These are phyloP conservation scores for Aspergillus transmontanensis DNA, from an alignment of 2,329 filamentous ascomycete genomes.

Conservation along the genomic window DNA sequence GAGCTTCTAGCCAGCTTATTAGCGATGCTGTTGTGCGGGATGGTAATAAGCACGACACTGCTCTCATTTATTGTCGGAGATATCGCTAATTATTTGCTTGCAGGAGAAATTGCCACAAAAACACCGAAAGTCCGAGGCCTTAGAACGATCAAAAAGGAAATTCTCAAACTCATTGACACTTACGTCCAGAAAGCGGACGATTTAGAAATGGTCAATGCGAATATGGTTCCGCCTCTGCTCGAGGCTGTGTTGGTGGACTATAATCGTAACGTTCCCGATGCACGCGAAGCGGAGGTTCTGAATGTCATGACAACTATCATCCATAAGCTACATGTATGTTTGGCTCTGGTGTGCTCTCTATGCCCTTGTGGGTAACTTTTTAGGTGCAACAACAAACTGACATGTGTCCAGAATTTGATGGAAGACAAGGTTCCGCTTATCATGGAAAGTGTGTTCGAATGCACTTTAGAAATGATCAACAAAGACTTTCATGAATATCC, in stretches of 20 bases:
- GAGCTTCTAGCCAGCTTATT: constrained; percentile 92
- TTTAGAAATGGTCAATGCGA: constrained; percentile 85
- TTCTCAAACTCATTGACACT: constrained; percentile 95
- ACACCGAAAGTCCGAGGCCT: constrained; percentile 95
- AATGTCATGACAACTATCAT: constrained; percentile 98
- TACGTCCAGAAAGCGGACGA: constrained; percentile 99
- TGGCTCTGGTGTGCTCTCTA: constrained; percentile 16
- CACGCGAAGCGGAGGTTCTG: constrained; percentile 92
- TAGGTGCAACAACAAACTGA: constrained; percentile 30
- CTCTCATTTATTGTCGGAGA: neutral
- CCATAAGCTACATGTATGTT: constrained; percentile 88
- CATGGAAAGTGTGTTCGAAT: constrained; percentile 98
- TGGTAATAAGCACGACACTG: constrained; percentile 55
- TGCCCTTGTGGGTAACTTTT: neutral
- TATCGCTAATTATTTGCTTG: neutral
- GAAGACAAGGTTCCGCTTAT: constrained; percentile 96
- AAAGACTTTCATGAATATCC: constrained; percentile 99
- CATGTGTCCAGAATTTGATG: constrained; percentile 73
- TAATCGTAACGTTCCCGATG: constrained; percentile 93
- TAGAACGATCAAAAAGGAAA: constrained; percentile 98
- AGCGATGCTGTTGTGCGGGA: constrained; percentile 87
- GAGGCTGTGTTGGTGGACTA: constrained; percentile 95
- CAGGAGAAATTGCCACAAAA: constrained; percentile 89
- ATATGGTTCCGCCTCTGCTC: constrained; percentile 92
- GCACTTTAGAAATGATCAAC: constrained; percentile 99